Evolutionary conservation across 306 rosid genomes (phyloP).

Genomic region (Cucurbita argyrosperma): DNA sequence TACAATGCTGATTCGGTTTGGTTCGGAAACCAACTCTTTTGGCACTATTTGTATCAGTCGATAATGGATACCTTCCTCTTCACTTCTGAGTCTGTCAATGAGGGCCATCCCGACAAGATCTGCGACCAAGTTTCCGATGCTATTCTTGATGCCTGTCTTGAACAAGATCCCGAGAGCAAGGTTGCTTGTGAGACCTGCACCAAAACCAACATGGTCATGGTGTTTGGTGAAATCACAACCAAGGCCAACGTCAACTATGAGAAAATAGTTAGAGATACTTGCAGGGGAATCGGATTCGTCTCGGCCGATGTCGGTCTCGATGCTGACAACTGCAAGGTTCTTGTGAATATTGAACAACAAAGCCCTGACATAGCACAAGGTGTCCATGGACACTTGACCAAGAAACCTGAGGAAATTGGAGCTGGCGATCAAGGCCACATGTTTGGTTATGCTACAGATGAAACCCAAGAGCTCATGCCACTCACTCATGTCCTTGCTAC

Average conservation of each 20-base stretch:
- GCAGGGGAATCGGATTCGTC: constrained; percentile 11
- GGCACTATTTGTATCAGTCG: not conserved
- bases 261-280: constrained; percentile 13
- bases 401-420: constrained; percentile 15
- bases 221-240: constrained; percentile 19
- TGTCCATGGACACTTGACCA: constrained; percentile 13
- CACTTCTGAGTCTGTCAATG: constrained; percentile 16
- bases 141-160: constrained; percentile 10
- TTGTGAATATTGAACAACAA: constrained; percentile 10
- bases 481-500: constrained; percentile 15
- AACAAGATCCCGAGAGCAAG: constrained; percentile 16
- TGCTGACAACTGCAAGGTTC: constrained; percentile 10
- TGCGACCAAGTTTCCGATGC: constrained; percentile 18
- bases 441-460: constrained; percentile 16
- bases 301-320: constrained; percentile 11
- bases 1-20: not conserved
- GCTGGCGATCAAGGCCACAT: constrained; percentile 19
- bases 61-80: constrained; percentile 14
- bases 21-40: not conserved
- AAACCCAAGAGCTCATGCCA: constrained; percentile 14
- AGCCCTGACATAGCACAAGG: constrained; percentile 16
- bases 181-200: constrained; percentile 88
- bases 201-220: constrained; percentile 87
- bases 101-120: constrained; percentile 16
- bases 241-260: constrained; percentile 14